phyloP scores from a whole-genome alignment of 345 rosid genomes.

The Streptanthus diversifolius region DNA sequence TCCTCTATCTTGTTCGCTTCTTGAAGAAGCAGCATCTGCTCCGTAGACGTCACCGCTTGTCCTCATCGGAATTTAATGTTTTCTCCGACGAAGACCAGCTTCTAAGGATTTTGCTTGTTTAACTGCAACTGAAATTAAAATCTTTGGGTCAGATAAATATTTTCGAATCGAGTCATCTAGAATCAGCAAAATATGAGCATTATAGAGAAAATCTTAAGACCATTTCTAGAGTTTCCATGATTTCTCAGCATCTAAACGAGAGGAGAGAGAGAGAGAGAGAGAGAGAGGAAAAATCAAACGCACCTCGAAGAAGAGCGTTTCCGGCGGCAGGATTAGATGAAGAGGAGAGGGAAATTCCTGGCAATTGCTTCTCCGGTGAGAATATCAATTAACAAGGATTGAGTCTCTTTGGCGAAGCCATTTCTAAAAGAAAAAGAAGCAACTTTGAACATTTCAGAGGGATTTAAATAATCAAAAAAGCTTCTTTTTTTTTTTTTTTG shows the following conservation, averaged over 20 bases:
- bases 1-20: conserved; percentile 6
- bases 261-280: not conserved
- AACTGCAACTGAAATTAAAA: not conserved
- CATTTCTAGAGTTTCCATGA: not conserved
- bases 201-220: not conserved
- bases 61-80: conserved; percentile 16
- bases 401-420: conserved; percentile 18
- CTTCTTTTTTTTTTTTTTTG: not conserved
- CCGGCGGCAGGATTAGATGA: not conserved
- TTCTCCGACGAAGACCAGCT: conserved; percentile 10
- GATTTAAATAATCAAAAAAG: conserved; percentile 1
- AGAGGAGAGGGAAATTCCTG: not conserved
- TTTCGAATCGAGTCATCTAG: too few species aligned
- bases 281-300: not conserved
- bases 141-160: too few species aligned
- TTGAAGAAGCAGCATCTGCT: conserved; percentile 7
- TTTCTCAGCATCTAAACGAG: not conserved
- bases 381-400: not conserved
- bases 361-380: conserved; percentile 4
- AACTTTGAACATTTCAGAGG: conserved; percentile 26
- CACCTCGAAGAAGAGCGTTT: conserved; percentile 20
- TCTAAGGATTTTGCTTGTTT: not conserved
- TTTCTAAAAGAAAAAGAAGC: not conserved
- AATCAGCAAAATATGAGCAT: not conserved
- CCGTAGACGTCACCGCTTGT: conserved; percentile 24